Percentiles rank a stretch among this genome's conserved stretches.
Conservation (phyloP, 768 basidiomycete species). For the Lepiota brunneoincarnata region DNA sequence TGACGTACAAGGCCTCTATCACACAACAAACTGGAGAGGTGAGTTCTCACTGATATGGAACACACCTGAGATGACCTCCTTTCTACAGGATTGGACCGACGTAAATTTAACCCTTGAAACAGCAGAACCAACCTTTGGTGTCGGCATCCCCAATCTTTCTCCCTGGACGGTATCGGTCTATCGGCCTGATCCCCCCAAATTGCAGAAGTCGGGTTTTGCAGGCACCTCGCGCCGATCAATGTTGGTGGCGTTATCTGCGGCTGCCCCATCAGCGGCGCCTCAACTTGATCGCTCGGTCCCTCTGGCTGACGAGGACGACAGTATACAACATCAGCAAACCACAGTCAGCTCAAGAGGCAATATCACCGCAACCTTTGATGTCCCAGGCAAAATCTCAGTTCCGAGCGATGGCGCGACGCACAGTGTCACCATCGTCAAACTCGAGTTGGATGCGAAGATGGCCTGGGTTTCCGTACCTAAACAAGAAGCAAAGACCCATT, state of each 20-base stretch:
- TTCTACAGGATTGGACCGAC: conserved; percentile 39
- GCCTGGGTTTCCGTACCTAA: conserved; percentile 43
- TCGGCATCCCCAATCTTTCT: conserved; percentile 31
- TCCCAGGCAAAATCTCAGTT: conserved; percentile 40
- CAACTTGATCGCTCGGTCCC: not conserved
- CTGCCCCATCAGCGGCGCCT: not conserved
- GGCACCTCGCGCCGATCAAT: not conserved
- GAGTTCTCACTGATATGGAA: not conserved
- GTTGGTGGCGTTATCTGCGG: not conserved
- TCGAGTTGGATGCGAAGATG: conserved; percentile 36
- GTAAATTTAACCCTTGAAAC: conserved; percentile 43
- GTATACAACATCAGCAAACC: conserved; percentile 19
- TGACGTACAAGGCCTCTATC: conserved; percentile 40
- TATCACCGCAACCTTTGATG: conserved; percentile 37
- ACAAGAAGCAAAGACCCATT: conserved; percentile 32
- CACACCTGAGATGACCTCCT: not conserved
- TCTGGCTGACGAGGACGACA: not conserved
- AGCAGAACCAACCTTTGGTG: conserved; percentile 37
- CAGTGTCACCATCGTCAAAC: conserved; percentile 38
- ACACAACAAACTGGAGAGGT: conserved; percentile 42
- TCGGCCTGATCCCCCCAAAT: conserved; percentile 1
- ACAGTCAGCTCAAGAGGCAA: conserved; percentile 34
- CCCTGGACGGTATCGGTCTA: conserved; percentile 35
- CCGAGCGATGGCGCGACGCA: conserved; percentile 38
- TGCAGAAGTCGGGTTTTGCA: not conserved